phyloP scores from a whole-genome alignment of 805 yeast genomes.

The Vanderwaltozyma yarrowii region DNA sequence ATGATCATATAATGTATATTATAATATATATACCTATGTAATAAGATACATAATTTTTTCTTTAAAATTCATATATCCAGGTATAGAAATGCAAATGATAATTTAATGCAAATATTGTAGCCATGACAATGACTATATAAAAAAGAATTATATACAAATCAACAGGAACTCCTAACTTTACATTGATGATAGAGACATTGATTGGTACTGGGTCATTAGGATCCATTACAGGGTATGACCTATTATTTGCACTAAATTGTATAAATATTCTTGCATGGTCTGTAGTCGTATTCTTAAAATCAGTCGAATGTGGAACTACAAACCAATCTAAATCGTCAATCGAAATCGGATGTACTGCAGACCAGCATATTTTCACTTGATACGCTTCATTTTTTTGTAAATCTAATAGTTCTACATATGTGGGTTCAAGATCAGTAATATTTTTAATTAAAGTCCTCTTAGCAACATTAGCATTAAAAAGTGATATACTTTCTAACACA shows the following conservation, averaged over 20 bases:
- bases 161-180: constrained; percentile 18
- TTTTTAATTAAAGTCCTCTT: neutral
- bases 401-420: constrained; percentile 9
- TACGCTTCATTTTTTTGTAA: constrained; percentile 12
- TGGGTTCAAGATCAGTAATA: neutral
- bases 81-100: neutral
- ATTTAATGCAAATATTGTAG: neutral
- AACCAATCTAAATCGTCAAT: constrained; percentile 6
- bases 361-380: constrained; percentile 24
- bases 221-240: constrained; percentile 14
- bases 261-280: constrained; percentile 10
- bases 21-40: neutral
- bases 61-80: neutral
- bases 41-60: neutral
- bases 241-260: constrained; percentile 5
- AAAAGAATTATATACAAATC: constrained; percentile 9
- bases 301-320: neutral
- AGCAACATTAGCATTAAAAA: neutral
- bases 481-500: neutral
- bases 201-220: constrained; percentile 8
- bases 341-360: constrained; percentile 21
- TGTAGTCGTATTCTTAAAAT: constrained; percentile 1
- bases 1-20: too few species aligned
- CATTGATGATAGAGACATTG: constrained; percentile 13
- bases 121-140: neutral